Evolutionary conservation across 768 basidiomycete species (phyloP), one percentile per base, ranked within the genome.

Genomic region (Arthromyces matolae): DNA sequence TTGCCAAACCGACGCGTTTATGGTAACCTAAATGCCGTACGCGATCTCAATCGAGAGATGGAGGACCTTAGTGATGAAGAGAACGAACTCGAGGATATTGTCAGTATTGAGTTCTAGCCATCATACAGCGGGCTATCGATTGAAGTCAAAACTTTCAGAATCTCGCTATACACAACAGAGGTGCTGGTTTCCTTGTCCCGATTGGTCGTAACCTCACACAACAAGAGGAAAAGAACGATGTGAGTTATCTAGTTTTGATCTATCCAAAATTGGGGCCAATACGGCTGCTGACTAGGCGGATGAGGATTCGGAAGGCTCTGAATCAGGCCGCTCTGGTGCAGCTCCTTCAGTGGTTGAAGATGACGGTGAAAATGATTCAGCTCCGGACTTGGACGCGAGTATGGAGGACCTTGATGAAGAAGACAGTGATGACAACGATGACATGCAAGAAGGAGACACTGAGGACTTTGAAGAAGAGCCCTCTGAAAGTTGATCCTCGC

Each of bases 11-110:
- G 77, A 31, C 76, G 77, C 42, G 69, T 69, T 2, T 77, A 82
- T 55, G 78, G 75, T 2, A 75, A 79, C 35, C 64, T 89, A 54
- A 84, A 81, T 56, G 72, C 76, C 25, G 71, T 76, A 33, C 79
- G 89, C 19, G 84, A 91, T 63, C 62, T 89, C 24, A 76, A 79
- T 51, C 78, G 80, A 32, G 88, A 92, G 62, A 84, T 88, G 74
- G 86, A 89, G 39, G 87, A 92, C 57, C 66, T 92, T 51, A 89
- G 86, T 49, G 89, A 91, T 47, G 89, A 91, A 62, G 89, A 91
- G 65, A 78, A 73, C 42, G 86, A 90, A 56, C 60, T 91, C n/a
- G 89, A 91, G 49, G 85, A 86, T 35, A 71, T 80, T 54, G 89
- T 86, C 59, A 53, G 79, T 68, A 27, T 27, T 12, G 12, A 7